Percentiles rank a stretch among this genome's conserved stretches.
Evolutionary conservation across 495 filamentous ascomycete species (phyloP).

Genomic region (Aspergillus indologenus): DNA sequence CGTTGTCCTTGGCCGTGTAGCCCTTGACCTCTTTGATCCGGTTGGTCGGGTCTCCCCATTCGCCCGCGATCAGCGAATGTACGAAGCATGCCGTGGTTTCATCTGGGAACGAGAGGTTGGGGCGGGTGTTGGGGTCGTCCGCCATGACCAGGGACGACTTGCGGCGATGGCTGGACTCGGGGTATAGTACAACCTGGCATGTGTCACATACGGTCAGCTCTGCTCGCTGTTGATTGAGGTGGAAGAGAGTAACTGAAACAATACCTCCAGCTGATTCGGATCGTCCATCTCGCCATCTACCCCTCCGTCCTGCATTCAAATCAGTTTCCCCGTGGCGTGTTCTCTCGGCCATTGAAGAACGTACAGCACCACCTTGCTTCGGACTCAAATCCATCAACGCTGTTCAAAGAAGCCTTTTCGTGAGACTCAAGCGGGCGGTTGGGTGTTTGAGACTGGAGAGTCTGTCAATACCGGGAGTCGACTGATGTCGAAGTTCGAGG

Average conservation of each 20-base stretch:
- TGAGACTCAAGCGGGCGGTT: neutral
- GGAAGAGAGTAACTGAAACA: neutral
- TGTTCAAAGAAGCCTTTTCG: neutral
- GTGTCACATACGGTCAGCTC: neutral
- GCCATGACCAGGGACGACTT: constrained; percentile 78
- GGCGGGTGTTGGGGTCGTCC: constrained; percentile 43
- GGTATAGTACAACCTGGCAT: constrained; percentile 71
- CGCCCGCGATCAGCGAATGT: constrained; percentile 69
- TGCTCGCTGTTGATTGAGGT: neutral
- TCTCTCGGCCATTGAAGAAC: neutral
- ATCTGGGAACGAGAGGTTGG: constrained; percentile 37
- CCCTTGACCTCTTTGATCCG: constrained; percentile 32
- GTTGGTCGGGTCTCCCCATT: constrained; percentile 31
- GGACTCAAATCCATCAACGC: constrained; percentile 12
- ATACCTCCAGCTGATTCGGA: constrained; percentile 50
- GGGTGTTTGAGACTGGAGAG: neutral
- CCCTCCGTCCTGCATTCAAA: constrained; percentile 27
- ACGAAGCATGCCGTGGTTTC: constrained; percentile 74
- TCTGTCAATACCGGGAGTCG: constrained; percentile 17
- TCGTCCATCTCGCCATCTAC: constrained; percentile 39
- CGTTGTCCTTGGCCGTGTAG: constrained; percentile 20
- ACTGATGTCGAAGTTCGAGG: constrained; percentile 4
- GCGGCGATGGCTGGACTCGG: constrained; percentile 68
- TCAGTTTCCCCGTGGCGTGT: constrained; percentile 6
- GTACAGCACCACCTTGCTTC: constrained; percentile 7